Base-by-base conservation (phyloP, 2,329 filamentous ascomycete species). In the Verticillium klebahnii region DNA sequence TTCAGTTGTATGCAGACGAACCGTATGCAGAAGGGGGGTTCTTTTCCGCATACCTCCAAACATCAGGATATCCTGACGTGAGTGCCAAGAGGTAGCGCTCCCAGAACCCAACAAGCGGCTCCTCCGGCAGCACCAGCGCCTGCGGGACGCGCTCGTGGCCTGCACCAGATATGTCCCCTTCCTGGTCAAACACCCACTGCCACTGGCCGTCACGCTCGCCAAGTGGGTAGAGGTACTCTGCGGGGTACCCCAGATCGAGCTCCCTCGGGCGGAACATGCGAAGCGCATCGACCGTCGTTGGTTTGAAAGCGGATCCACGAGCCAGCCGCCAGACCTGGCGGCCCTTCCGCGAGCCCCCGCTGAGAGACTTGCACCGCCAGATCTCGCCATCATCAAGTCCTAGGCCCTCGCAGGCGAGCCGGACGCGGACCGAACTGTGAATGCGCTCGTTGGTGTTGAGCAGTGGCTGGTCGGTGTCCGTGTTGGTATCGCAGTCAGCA, bases 401-500 rank as follows among this genome's bases (percentile, higher is more conserved):
- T 2, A 64, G 62, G 0, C 72, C 72, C 6, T 67, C 62, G 50
- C 67, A 69, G 9, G 70, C 70, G 60, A 73, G 72, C n/a, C 72
- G 69, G 34, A 74, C 68, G 4, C 73, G 69, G 0, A 73, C 73
- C 9, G 65, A 71, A 7, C 71, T 68, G 59, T 75, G 73, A 3
- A 74, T 67, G 12, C 67, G 66, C 61, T 75, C 72, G 56, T 69
- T 64, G 1, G 73, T 79, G 54, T 73, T 68, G 3, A 71, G 60
- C 62, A 80, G 68, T 6, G 74, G 73, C 59, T 74, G 67, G 12
- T 67, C 62, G 1, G 73, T 77, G 31, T 71, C 69, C n/a, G 68
- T 60, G 59, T 78, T 78, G 7, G 70, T 75, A 25, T 73, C 68
- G 55, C 76, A 72, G 66, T 79, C 72, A 9, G 75, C 69, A 23